Conservation (phyloP, 352 stramenopile genomes). For the Phytophthora brassicae region DNA sequence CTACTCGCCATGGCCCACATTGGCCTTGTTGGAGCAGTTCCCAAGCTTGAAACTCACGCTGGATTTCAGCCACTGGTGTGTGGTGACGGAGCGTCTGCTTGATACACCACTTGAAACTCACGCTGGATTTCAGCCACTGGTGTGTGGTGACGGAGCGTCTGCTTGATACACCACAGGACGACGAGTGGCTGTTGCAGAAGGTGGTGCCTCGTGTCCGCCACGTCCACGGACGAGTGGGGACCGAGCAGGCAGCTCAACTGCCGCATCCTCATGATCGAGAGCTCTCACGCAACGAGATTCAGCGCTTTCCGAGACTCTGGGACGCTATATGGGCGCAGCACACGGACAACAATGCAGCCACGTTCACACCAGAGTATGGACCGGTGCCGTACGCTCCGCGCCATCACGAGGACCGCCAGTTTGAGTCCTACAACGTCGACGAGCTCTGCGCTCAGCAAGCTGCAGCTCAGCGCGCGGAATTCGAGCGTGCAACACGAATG, state of each 20-base stretch:
- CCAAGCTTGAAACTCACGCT: conserved; percentile 66
- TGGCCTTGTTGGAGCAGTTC: conserved; percentile 60
- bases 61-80: conserved; percentile 70
- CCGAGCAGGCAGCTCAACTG: conserved; percentile 56
- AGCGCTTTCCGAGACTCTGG: conserved; percentile 64
- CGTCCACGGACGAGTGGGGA: conserved; percentile 62
- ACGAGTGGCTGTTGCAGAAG: conserved; percentile 46
- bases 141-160: conserved; percentile 57
- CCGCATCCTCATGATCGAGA: conserved; percentile 34
- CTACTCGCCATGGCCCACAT: conserved; percentile 70
- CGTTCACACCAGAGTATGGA: conserved; percentile 78
- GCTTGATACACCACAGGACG: conserved; percentile 48
- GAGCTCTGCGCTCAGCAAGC: conserved; percentile 44
- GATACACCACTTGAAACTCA: conserved; percentile 46
- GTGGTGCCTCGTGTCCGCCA: conserved; percentile 63
- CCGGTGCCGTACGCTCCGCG: conserved; percentile 60
- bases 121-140: conserved; percentile 74
- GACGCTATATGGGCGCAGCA: conserved; percentile 47
- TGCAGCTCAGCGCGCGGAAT: conserved; percentile 35
- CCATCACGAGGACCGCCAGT: conserved; percentile 24
- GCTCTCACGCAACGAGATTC: conserved; percentile 29
- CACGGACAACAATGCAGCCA: conserved; percentile 23
- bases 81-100: conserved; percentile 61
- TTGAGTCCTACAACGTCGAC: conserved; percentile 57
- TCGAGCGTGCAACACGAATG: conserved; percentile 12